phyloP scores from a whole-genome alignment of 2,329 filamentous ascomycete species.

The Gremmenia infestans region DNA sequence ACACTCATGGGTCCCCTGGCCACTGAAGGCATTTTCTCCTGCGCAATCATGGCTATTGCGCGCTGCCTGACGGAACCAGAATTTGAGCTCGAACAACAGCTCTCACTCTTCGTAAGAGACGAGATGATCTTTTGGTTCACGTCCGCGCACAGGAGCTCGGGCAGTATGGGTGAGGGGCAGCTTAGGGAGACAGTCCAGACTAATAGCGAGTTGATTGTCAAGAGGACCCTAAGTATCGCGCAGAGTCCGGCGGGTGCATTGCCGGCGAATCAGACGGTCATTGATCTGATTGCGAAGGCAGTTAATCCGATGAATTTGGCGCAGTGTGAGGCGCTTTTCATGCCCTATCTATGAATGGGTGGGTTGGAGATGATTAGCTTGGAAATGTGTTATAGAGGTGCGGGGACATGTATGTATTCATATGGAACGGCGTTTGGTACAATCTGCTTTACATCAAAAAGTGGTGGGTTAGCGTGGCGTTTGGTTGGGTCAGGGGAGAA shows the following conservation, averaged over 20 bases:
- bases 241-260: constrained; percentile 68
- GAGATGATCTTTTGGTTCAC: constrained; percentile 98
- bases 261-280: constrained; percentile 93
- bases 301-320: constrained; percentile 88
- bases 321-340: constrained; percentile 90
- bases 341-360: constrained; percentile 76
- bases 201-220: constrained; percentile 89
- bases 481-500: background rate
- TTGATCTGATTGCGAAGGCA: constrained; percentile 87
- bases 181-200: constrained; percentile 70
- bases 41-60: constrained; percentile 92
- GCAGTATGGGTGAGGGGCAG: constrained; percentile 54
- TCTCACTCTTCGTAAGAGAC: constrained; percentile 91
- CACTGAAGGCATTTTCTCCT: constrained; percentile 94
- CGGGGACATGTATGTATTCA: too few species aligned
- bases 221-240: constrained; percentile 80
- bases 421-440: background rate
- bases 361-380: background rate
- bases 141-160: constrained; percentile 59
- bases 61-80: constrained; percentile 87
- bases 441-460: background rate
- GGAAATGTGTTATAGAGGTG: background rate
- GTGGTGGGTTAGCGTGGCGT: constrained; percentile 19
- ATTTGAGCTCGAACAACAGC: constrained; percentile 87
- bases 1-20: constrained; percentile 93